phyloP scores from a whole-genome alignment of 73 alveolate species.

The Symbiodinium natans region DNA sequence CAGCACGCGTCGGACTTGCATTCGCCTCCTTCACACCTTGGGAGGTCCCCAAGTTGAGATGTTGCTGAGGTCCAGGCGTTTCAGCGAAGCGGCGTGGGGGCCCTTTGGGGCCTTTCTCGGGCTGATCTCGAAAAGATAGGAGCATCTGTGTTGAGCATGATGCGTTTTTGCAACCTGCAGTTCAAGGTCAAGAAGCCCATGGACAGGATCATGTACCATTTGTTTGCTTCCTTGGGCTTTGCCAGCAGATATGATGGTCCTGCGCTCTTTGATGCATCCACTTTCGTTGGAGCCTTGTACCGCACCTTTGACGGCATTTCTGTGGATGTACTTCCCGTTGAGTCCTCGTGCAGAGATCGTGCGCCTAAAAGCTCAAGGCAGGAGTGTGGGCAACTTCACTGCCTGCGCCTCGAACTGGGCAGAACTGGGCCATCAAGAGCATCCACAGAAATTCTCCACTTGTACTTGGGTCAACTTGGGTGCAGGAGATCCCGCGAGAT shows the following conservation, averaged over 20 bases:
- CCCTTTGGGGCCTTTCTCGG: not conserved
- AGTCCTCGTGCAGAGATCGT: not conserved
- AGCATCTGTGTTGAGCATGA: no score
- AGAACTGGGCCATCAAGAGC: no score
- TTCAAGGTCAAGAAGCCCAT: constrained; percentile 35
- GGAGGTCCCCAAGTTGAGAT: no score
- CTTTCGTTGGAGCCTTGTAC: constrained; percentile 35
- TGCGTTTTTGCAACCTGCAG: not conserved
- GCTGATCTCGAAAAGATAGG: no score
- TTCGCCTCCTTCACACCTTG: no score
- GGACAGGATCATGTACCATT: constrained; percentile 61
- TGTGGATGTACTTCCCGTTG: not conserved
- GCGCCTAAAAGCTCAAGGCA: no score
- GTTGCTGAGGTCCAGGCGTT: not conserved
- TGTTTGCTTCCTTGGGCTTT: constrained; percentile 71
- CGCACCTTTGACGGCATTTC: not conserved
- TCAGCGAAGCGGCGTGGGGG: not conserved
- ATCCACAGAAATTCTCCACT: no score
- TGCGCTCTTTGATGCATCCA: constrained; percentile 53
- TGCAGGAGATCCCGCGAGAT: constrained; percentile 41
- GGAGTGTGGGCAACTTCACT: constrained; percentile 51
- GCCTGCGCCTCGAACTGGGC: not conserved
- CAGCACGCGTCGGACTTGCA: no score
- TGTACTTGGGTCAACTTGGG: not conserved
- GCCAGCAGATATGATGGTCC: constrained; percentile 52